Evolutionary conservation across 257 asterid species (phyloP).

Genomic region (Solanum okadae): DNA sequence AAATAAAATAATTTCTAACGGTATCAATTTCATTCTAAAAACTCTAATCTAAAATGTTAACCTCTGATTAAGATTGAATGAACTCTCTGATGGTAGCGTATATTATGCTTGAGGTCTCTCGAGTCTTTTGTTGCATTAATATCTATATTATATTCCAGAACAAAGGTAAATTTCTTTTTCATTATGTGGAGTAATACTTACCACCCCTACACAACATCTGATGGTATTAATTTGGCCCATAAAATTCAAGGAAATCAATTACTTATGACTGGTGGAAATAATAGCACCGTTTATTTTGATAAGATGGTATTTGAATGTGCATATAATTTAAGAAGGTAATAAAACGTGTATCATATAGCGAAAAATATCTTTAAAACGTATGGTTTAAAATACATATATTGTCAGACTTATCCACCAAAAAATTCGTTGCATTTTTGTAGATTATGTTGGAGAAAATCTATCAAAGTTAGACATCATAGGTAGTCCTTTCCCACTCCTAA

Average conservation of each 20-base stretch:
- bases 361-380: no score
- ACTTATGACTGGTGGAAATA: neutral
- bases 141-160: no score
- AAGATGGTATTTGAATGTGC: neutral
- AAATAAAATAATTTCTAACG: accelerated
- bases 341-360: neutral
- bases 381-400: neutral
- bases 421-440: no score
- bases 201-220: neutral
- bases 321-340: neutral
- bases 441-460: no score
- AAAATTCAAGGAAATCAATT: neutral
- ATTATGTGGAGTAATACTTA: neutral
- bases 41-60: neutral
- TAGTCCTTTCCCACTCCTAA: no score
- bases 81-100: neutral
- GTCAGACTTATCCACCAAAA: no score
- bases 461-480: no score
- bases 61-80: neutral
- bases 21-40: neutral
- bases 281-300: neutral
- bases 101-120: neutral
- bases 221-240: neutral
- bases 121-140: no score
- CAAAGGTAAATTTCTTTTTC: no score